Evolutionary conservation across 148 eudicot genomes (phyloP).

Genomic region (Linanthus parryae): DNA sequence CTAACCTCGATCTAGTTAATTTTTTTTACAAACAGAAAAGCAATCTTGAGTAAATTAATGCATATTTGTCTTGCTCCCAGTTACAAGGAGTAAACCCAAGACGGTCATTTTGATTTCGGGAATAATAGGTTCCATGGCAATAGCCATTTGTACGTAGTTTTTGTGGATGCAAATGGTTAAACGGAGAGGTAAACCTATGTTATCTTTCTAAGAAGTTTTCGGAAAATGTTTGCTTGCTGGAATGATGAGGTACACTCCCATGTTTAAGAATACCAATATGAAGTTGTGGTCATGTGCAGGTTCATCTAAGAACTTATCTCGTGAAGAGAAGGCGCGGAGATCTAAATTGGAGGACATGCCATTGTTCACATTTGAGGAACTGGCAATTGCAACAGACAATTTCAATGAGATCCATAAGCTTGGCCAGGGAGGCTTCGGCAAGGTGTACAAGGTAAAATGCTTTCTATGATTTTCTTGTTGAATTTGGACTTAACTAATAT

Average conservation of each 20-base stretch:
- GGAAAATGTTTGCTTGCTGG: too few species aligned
- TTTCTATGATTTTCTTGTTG: too few species aligned
- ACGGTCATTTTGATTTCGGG: conserved; percentile 5
- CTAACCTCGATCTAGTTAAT: too few species aligned
- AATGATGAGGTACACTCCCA: too few species aligned
- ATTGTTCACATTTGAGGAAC: conserved; percentile 20
- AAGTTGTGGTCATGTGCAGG: not conserved
- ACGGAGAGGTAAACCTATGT: conserved; percentile 14
- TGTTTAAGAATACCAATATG: not conserved
- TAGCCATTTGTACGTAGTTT: conserved; percentile 6
- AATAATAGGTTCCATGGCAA: conserved; percentile 12
- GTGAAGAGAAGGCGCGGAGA: too few species aligned
- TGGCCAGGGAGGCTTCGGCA: conserved; percentile 54
- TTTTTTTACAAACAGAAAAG: too few species aligned
- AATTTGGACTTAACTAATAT: too few species aligned
- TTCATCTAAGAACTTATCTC: not conserved
- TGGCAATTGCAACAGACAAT: conserved; percentile 32
- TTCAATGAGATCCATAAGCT: conserved; percentile 23
- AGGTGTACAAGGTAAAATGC: conserved; percentile 35
- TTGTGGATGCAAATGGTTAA: conserved; percentile 5
- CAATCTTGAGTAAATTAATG: too few species aligned
- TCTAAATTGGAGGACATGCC: conserved; percentile 28
- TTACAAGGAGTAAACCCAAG: conserved; percentile 7
- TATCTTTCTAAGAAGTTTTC: too few species aligned
- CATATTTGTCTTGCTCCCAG: conserved; percentile 5